Evolutionary conservation across 305 asterid species (phyloP).

Genomic region (Fraxinus velutina): DNA sequence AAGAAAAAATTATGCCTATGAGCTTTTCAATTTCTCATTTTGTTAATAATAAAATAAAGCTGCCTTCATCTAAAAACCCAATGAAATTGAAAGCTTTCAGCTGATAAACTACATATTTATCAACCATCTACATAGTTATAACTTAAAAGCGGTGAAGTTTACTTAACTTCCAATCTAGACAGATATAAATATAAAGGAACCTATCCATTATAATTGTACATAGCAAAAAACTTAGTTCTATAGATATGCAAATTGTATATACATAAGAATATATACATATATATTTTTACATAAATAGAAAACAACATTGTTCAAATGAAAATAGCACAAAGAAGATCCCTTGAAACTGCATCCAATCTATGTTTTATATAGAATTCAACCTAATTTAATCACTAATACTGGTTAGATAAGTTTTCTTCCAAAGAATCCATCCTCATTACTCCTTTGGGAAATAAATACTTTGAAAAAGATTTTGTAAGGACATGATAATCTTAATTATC

Average conservation of each 20-base stretch:
- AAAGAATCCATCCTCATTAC: not conserved
- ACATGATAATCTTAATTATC: not conserved
- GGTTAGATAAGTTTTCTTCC: not conserved
- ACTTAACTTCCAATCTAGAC: not conserved
- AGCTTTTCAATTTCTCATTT: not conserved
- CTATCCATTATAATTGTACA: not conserved
- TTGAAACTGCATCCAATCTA: not conserved
- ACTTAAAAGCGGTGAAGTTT: not conserved
- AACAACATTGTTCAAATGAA: not conserved
- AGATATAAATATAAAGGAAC: constrained; percentile 2
- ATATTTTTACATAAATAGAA: not conserved
- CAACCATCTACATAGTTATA: not conserved
- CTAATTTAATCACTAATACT: not conserved
- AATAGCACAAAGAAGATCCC: not conserved
- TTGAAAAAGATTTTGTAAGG: not conserved
- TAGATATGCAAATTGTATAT: not conserved
- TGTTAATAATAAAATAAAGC: not conserved
- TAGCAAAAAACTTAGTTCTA: constrained; percentile 1
- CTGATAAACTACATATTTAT: not conserved
- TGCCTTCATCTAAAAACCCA: not conserved
- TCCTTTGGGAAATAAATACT: not conserved
- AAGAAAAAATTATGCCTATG: not conserved
- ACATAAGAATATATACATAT: not conserved
- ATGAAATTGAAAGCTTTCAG: constrained; percentile 1
- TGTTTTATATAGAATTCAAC: not conserved